Base-by-base conservation (phyloP, 371 early-diverging fungal species). In the Thermomucor indicae-seudaticae region DNA sequence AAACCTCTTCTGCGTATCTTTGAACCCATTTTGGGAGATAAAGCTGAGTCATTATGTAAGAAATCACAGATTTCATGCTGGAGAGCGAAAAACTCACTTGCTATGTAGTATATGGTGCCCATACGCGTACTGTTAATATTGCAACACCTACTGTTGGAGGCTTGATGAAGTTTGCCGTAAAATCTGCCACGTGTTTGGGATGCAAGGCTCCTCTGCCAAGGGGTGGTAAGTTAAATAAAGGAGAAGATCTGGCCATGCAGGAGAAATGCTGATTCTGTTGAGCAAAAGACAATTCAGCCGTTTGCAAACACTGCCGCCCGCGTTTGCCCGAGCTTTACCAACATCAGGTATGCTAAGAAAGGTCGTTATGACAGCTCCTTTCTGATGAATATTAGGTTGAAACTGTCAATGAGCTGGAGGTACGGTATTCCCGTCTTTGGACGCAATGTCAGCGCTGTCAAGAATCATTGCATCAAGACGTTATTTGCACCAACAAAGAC, bases 391-490 rank as follows among this genome's bases (percentile, higher is more conserved):
- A 6, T 24, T 28, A 81, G 61, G 55, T 81, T 47, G 65, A 65
- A 12, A 53, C 64, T 1, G 77, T 92, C 29, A 91, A 87, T 39
- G 81, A 84, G 32, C 77, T 88, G 3, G 93, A 96, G 65, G 75
- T 79, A 6, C 79, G 83, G 31, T 98, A 84, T 65, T 79, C 95
- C 20, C 73, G 95, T 14, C 82, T 99, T 35, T 98, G 99, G 99
- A 93, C 97, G 14, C 98, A 99, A 67, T 99, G 99, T 61, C 99
- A 99, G 67, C 83, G 98, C 31, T 99, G 99, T 68, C 98, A 98
- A 71, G 97, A 98, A 25, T 89, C 91, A 51, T 62, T 98, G 45
- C 93, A 96, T 67, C 95, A 93, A 59, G 98, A 98, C 50, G 97
- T 99, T 6, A 77, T 99, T 48, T 99, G 99, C 78, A 89, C 93